Percentiles rank a stretch among this genome's conserved stretches.
Evolutionary conservation across 1,284 basidiomycete genomes (phyloP).

Genomic region (Peniophora sp.): DNA sequence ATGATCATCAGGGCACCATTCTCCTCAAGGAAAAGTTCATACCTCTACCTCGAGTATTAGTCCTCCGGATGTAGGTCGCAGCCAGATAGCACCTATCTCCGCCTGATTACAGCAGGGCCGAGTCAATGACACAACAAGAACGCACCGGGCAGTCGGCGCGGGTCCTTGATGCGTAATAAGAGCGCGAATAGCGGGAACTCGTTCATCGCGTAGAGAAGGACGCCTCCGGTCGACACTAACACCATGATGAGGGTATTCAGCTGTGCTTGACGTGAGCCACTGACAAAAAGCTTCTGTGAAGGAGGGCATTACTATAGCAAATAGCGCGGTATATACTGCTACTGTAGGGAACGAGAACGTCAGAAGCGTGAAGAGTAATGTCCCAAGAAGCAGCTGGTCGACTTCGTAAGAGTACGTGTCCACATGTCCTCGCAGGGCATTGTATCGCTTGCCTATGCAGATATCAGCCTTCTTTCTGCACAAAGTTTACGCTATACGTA

Average conservation of each 20-base stretch:
- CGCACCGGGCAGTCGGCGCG: constrained; percentile 72
- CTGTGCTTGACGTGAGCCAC: constrained; percentile 27
- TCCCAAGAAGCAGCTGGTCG: constrained; percentile 91
- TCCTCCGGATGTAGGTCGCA: no score
- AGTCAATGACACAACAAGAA: background rate
- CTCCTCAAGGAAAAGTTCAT: no score
- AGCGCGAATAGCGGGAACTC: constrained; percentile 88
- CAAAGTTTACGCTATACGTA: constrained; percentile 22
- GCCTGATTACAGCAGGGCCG: no score
- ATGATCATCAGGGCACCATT: no score
- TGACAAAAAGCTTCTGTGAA: background rate
- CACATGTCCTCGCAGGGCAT: constrained; percentile 73
- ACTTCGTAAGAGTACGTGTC: constrained; percentile 90
- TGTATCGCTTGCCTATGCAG: constrained; percentile 73
- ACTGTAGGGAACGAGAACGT: constrained; percentile 91
- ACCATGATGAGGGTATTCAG: constrained; percentile 54
- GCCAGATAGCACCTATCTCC: no score
- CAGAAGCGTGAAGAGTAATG: constrained; percentile 88
- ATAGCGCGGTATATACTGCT: constrained; percentile 77
- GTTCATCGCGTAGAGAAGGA: constrained; percentile 73
- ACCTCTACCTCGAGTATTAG: no score
- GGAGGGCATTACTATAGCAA: constrained; percentile 51
- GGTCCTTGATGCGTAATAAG: constrained; percentile 82
- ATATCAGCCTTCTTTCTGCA: constrained; percentile 3
- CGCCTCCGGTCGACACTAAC: constrained; percentile 53